phyloP scores from a whole-genome alignment of 345 rosid species.

The Excoecaria cochinchinensis region DNA sequence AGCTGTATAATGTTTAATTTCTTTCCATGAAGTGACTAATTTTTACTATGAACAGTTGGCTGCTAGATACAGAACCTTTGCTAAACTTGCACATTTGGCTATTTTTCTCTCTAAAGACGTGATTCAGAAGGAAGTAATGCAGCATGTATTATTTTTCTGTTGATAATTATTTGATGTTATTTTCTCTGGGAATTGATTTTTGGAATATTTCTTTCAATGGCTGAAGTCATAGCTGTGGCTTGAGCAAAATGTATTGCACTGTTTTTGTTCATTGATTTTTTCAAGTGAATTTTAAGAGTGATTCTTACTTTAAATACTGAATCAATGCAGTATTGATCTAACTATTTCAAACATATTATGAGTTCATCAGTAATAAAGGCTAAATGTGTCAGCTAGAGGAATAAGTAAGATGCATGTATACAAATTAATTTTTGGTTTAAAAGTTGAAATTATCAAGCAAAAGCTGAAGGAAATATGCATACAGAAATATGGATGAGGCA shows the following conservation, averaged over 20 bases:
- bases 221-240: background rate
- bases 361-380: background rate
- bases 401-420: background rate
- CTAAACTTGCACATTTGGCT: background rate
- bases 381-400: background rate
- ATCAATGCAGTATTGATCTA: background rate
- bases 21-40: background rate
- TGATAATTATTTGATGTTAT: background rate
- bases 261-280: background rate
- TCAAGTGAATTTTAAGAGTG: background rate
- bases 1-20: background rate
- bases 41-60: background rate
- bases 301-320: background rate
- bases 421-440: background rate
- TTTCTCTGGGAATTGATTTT: background rate
- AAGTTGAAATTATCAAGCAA: background rate
- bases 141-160: background rate
- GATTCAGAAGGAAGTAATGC: background rate
- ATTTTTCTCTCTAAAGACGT: background rate
- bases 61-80: background rate
- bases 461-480: background rate
- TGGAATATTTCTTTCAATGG: background rate
- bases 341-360: background rate
- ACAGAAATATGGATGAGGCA: background rate
- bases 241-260: too few relatives aligned